Evolutionary conservation across 805 yeast genomes (phyloP).

Genomic region (Starmerella stigmatis): DNA sequence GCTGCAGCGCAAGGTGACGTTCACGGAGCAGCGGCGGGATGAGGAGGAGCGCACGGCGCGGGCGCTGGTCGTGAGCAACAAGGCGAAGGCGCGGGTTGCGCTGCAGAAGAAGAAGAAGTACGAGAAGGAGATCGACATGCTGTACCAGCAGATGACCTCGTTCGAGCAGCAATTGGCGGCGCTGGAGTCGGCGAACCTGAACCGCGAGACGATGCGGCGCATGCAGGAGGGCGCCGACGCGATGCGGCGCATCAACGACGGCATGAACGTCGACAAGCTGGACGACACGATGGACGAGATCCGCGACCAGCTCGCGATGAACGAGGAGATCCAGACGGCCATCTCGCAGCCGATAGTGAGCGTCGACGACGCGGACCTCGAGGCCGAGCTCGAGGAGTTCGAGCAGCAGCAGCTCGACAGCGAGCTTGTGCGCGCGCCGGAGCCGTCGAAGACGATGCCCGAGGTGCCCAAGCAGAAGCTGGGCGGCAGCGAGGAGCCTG

Average conservation of each 20-base stretch:
- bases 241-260: slow-evolving; percentile 91
- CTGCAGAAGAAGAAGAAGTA: slow-evolving; percentile 76
- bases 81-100: slow-evolving; percentile 72
- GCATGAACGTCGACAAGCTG: slow-evolving; percentile 89
- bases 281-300: slow-evolving; percentile 97
- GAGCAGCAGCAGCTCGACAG: slow-evolving; percentile 71
- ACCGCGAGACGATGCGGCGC: slow-evolving; percentile 95
- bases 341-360: slow-evolving; percentile 91
- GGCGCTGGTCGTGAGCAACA: slow-evolving; percentile 59
- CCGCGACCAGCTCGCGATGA: slow-evolving; percentile 88
- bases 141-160: slow-evolving; percentile 79
- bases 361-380: slow-evolving; percentile 76
- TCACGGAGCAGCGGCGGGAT: slow-evolving; percentile 68
- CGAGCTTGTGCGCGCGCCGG: slow-evolving; percentile 39
- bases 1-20: slow-evolving; percentile 70
- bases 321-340: slow-evolving; percentile 93
- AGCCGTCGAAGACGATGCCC: slow-evolving; percentile 32
- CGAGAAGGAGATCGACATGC: slow-evolving; percentile 66
- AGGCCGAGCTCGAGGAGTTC: slow-evolving; percentile 81
- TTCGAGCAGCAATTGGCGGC: slow-evolving; percentile 82
- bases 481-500: slow-evolving; percentile 3
- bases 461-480: slow-evolving; percentile 24
- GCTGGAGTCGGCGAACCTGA: slow-evolving; percentile 89
- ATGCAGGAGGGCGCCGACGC: slow-evolving; percentile 97
- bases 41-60: slow-evolving; percentile 77